Percentiles rank a stretch among this genome's conserved stretches.
Evolutionary conservation across 2,329 filamentous ascomycete genomes (phyloP).

Genomic region (Hymenoscyphus repandus): DNA sequence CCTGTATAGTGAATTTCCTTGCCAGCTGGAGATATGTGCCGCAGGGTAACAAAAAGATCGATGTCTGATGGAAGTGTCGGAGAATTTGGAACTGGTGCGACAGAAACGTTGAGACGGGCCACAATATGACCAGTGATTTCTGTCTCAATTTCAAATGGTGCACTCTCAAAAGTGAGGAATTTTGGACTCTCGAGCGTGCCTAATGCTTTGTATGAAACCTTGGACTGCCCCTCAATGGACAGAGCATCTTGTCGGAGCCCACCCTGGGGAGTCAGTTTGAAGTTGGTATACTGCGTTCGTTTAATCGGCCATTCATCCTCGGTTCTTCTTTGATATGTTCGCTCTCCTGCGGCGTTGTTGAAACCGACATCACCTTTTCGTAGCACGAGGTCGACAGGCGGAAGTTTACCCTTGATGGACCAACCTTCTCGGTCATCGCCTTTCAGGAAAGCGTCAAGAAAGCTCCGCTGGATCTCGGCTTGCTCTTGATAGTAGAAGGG

Average conservation of each 20-base stretch:
- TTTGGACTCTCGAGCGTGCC: slow-evolving; percentile 49
- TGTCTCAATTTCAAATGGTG: slow-evolving; percentile 55
- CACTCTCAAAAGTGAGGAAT: slow-evolving; percentile 53
- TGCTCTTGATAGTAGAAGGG: slow-evolving; percentile 69
- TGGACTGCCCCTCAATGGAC: background rate
- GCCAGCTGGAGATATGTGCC: slow-evolving; percentile 49
- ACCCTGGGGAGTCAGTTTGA: slow-evolving; percentile 39
- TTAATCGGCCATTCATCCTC: slow-evolving; percentile 65
- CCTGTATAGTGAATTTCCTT: slow-evolving; percentile 60
- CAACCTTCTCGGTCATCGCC: slow-evolving; percentile 59
- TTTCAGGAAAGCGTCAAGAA: slow-evolving; percentile 68
- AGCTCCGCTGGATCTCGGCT: slow-evolving; percentile 61
- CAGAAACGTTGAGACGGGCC: slow-evolving; percentile 59
- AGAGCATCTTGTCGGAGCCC: no score
- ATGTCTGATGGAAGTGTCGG: slow-evolving; percentile 47
- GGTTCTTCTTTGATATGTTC: slow-evolving; percentile 45
- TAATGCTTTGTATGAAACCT: slow-evolving; percentile 13
- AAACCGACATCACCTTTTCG: slow-evolving; percentile 63
- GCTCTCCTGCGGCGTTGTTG: slow-evolving; percentile 58
- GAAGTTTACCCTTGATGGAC: slow-evolving; percentile 47
- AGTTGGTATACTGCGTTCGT: slow-evolving; percentile 58
- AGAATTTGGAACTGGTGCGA: slow-evolving; percentile 42
- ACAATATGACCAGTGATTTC: slow-evolving; percentile 66
- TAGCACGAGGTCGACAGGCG: slow-evolving; percentile 55
- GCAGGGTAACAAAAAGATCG: slow-evolving; percentile 58